Base-by-base conservation (phyloP, 352 stramenopile species). In the Phytophthora lateralis region DNA sequence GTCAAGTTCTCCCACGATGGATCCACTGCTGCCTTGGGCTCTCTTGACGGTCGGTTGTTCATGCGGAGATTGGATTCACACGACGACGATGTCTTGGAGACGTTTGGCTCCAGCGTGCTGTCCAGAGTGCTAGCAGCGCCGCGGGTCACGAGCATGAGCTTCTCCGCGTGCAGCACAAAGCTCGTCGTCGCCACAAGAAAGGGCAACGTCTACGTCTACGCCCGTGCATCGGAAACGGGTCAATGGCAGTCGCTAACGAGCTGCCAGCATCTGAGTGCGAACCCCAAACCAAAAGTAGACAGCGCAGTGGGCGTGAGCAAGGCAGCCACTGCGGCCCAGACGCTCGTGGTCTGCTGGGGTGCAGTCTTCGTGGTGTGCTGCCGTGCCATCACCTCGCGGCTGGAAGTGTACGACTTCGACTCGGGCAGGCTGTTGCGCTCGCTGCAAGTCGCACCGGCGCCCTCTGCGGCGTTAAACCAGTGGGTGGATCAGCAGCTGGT, bases 191-290 rank as follows among this genome's bases (percentile, higher is more conserved):
- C 82, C 9, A 89, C 82, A 2, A 80, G 73, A 34, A 89, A 90
- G 47, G 80, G 82, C 12, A 86, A 89, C 63, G 69, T 89, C 17
- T 88, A 88, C 63, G 73, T 90, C 6, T 71, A 85, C 12, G 20
- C 32, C 5, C 60, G 39, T 20, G 15, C 45, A 24, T 26, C 49
- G 2, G 14, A 51, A 0, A 37, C 42, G 46, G n/a, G 21, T 0
- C 4, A 32, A 20, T 91, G 82, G 78, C 49, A 42, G 0, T 21
- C 71, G 17, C 10, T 73, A 53, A 62, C 42, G 24, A 60, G 34
- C 43, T 71, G 24, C 27, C 51, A 67, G 27, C 29, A 63, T 29
- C 75, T 89, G 29, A 71, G 38, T 12, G 62, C 34, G 4, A 88
- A 88, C 34, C 76, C 78, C 4, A 90, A 88, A 48, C 41, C 54